Evolutionary conservation across 2,329 filamentous ascomycete genomes (phyloP).

Genomic region (Aspergillus quadricinctus): DNA sequence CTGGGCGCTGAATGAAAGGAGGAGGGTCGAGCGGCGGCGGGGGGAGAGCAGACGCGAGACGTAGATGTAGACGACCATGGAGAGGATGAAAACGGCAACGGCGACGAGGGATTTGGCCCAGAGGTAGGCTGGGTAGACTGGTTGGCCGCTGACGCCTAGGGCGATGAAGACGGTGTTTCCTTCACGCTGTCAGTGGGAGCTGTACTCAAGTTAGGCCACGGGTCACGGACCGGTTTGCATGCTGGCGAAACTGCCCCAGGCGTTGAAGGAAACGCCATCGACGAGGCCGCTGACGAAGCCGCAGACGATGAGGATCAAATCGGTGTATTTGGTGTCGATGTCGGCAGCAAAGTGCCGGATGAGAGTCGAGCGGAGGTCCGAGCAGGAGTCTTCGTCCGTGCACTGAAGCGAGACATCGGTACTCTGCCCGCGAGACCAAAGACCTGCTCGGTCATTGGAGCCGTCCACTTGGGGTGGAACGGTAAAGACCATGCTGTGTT

Average conservation of each 20-base stretch:
- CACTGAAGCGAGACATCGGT: slow-evolving; percentile 19
- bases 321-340: slow-evolving; percentile 22
- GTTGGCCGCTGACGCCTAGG: slow-evolving; percentile 39
- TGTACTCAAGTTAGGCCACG: too few relatives aligned
- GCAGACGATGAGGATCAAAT: slow-evolving; percentile 31
- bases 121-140: slow-evolving; percentile 35
- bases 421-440: slow-evolving; percentile 21
- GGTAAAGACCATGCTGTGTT: not conserved
- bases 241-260: slow-evolving; percentile 40
- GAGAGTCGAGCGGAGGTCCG: slow-evolving; percentile 10
- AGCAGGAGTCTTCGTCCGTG: slow-evolving; percentile 6
- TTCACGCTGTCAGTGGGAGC: slow-evolving; percentile 11
- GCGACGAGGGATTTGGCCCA: slow-evolving; percentile 43
- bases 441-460: slow-evolving; percentile 14
- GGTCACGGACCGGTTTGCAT: slow-evolving; percentile 38
- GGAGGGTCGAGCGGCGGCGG: slow-evolving; percentile 35
- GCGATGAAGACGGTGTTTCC: slow-evolving; percentile 44
- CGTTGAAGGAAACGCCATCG: slow-evolving; percentile 39
- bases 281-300: slow-evolving; percentile 38
- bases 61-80: slow-evolving; percentile 38
- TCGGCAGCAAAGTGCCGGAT: slow-evolving; percentile 18
- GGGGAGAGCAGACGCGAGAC: slow-evolving; percentile 28
- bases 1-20: slow-evolving; percentile 38
- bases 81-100: slow-evolving; percentile 34
- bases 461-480: slow-evolving; percentile 1